Evolutionary conservation across 2,329 filamentous ascomycete species (phyloP).

Genomic region (Aspergillus sp.): DNA sequence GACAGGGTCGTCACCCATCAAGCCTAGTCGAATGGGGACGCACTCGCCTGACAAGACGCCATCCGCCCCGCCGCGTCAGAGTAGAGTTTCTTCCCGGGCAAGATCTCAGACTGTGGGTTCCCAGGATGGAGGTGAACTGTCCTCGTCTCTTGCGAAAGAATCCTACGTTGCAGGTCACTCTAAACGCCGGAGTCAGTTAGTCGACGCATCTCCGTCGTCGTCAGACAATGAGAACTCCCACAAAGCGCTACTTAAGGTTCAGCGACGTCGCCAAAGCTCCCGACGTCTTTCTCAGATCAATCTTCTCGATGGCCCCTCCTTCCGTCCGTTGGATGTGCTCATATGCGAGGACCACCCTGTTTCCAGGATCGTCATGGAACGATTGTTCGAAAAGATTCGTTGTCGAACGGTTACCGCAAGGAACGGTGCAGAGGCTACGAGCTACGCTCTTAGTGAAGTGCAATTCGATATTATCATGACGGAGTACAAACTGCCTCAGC

Average conservation of each 20-base stretch:
- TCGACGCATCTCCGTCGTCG: constrained; percentile 93
- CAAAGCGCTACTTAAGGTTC: constrained; percentile 83
- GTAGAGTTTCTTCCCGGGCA: constrained; percentile 61
- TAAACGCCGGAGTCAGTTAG: constrained; percentile 87
- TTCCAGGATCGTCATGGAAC: constrained; percentile 97
- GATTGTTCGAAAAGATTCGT: constrained; percentile 85
- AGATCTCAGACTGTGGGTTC: constrained; percentile 91
- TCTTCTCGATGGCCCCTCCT: constrained; percentile 73
- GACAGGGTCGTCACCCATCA: constrained; percentile 49
- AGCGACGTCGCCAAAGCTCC: constrained; percentile 92
- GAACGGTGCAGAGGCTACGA: constrained; percentile 84
- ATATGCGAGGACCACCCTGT: constrained; percentile 98
- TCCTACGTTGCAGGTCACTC: constrained; percentile 63
- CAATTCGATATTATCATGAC: constrained; percentile 99
- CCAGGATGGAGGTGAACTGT: constrained; percentile 71
- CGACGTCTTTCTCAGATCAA: constrained; percentile 86
- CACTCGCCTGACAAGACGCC: constrained; percentile 56
- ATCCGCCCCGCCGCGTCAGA: constrained; percentile 57
- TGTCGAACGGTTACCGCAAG: constrained; percentile 89
- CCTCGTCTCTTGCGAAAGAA: constrained; percentile 55
- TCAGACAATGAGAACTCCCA: constrained; percentile 96
- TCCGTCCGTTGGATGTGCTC: constrained; percentile 84
- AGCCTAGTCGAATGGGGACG: constrained; percentile 35
- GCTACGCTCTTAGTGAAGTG: constrained; percentile 92
- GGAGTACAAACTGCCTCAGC: constrained; percentile 89